Conservation (phyloP, 345 rosid genomes). For the Citrus reticulata region DNA sequence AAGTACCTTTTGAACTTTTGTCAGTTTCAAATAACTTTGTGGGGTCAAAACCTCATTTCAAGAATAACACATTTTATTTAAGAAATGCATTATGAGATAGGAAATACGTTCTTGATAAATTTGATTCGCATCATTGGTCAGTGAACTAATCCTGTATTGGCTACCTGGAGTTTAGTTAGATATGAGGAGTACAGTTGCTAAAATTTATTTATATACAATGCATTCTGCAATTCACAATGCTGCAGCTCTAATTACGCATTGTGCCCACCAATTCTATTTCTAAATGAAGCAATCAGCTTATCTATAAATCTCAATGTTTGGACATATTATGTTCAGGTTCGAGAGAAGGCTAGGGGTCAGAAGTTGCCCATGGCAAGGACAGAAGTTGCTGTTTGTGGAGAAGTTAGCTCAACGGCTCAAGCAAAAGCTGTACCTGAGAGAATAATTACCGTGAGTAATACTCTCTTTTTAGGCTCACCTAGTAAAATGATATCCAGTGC, state of each 20-base stretch:
- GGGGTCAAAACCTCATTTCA: neutral
- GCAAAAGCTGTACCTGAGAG: slow-evolving; percentile 12
- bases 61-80: neutral
- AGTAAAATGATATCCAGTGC: neutral
- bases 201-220: neutral
- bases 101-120: neutral
- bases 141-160: neutral
- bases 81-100: neutral
- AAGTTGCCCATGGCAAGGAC: slow-evolving; percentile 8
- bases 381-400: slow-evolving; percentile 10
- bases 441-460: slow-evolving; percentile 2
- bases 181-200: neutral
- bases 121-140: neutral
- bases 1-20: neutral
- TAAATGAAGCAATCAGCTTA: neutral
- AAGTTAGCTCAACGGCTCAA: slow-evolving; percentile 13
- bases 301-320: neutral
- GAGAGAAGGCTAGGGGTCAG: slow-evolving; percentile 14
- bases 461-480: slow-evolving; percentile 8
- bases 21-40: neutral
- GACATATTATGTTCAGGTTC: slow-evolving; percentile 13
- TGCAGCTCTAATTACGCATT: neutral
- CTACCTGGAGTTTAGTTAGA: neutral
- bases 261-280: neutral
- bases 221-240: neutral